phyloP scores from a whole-genome alignment of 2,329 filamentous ascomycete genomes.

The Aspergillus pseudoterreus region DNA sequence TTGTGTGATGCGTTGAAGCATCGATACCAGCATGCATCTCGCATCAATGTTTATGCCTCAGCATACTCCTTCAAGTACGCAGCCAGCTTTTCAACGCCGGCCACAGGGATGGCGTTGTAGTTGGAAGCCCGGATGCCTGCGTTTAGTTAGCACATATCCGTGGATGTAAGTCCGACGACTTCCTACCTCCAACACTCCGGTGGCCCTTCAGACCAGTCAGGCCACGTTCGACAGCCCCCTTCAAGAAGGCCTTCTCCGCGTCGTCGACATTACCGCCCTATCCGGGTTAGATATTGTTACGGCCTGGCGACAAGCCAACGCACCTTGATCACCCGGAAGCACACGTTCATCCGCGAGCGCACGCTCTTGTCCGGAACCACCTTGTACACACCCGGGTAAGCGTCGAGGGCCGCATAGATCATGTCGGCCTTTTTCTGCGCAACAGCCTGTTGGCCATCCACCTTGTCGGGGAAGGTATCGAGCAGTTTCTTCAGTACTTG shows the following conservation, averaged over 20 bases:
- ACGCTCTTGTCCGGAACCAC: conserved; percentile 72
- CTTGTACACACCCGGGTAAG: conserved; percentile 66
- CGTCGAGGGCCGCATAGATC: conserved; percentile 76
- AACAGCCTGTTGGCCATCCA: conserved; percentile 71
- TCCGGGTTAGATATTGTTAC: conserved; percentile 18
- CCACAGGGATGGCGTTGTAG: conserved; percentile 74
- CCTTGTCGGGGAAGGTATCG: conserved; percentile 60
- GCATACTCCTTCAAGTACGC: conserved; percentile 48
- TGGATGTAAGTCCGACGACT: neutral
- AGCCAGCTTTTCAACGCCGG: conserved; percentile 41
- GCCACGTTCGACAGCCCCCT: conserved; percentile 63
- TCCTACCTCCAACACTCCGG: conserved; percentile 69
- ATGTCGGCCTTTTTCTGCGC: conserved; percentile 69
- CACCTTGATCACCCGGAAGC: conserved; percentile 68
- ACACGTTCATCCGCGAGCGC: conserved; percentile 91
- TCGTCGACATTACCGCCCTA: conserved; percentile 59
- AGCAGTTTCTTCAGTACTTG: conserved; percentile 78
- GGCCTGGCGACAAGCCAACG: neutral
- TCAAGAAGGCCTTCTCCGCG: conserved; percentile 72
- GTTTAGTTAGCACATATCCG: neutral
- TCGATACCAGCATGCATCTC: neutral
- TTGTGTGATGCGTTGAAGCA: neutral
- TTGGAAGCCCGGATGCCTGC: conserved; percentile 71
- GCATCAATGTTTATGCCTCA: neutral
- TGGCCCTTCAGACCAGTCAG: conserved; percentile 85